Base-by-base conservation (phyloP, 2,329 filamentous ascomycete genomes). In the Aquanectria penicillioides region DNA sequence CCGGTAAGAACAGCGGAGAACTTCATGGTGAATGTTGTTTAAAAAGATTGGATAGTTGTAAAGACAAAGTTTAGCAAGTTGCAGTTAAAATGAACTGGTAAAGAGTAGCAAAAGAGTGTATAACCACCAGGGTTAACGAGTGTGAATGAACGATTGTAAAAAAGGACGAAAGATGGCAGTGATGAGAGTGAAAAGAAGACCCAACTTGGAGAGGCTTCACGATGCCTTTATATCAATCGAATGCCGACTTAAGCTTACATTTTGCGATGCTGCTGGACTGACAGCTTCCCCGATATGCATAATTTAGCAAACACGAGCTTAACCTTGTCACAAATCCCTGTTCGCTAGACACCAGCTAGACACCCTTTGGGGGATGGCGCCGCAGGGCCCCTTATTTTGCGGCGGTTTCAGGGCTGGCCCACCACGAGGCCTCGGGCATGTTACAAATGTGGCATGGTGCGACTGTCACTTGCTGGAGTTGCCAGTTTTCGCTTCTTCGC, bases 21-120 rank as follows among this genome's bases (percentile, higher is more conserved):
- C 66, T 68, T 67, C 66, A 68, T 68, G 47, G 46, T 66, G 66
- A 62, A 41, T n/a, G n/a, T n/a, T n/a, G n/a, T n/a, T n/a, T n/a
- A n/a, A n/a, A n/a, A n/a, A n/a, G n/a, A n/a, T n/a, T n/a, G n/a
- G n/a, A n/a, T 29, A 36, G 40, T 59, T 56, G 40, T 26, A 17
- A 9, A 7, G 22, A 22, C 5, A 36, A 15, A 8, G n/a, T 55
- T 37, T 26, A 28, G 20, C 11, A 28, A 47, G 28, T 34, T 22
- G 23, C 34, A 44, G 15, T 56, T 11, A 15, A 40, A 43, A 29
- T 49, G 41, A 15, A 33, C 44, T 29, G 22, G 18, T 46, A 52
- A 51, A 15, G 26, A 52, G 12, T 40, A 22, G 13, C 31, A 17
- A 49, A 68, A 56, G 58, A 67, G 57, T 61, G 61, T 51, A 28